These are phyloP conservation scores for Cyberlindnera mrakii DNA, from an alignment of 805 yeast genomes.

Conservation along the genomic window DNA sequence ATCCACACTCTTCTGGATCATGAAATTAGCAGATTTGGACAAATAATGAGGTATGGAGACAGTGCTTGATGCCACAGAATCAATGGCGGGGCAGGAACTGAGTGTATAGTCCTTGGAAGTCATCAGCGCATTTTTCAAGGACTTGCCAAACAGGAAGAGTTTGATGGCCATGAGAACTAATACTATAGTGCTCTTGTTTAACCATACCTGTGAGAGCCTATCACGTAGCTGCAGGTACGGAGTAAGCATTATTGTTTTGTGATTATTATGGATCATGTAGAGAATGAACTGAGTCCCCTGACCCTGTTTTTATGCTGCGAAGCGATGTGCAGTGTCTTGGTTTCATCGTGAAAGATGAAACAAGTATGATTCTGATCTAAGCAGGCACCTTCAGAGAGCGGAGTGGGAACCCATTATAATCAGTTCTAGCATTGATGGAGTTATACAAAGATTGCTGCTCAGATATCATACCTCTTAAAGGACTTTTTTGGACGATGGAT, in stretches of 20 bases:
- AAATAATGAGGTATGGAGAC: slow-evolving; percentile 52
- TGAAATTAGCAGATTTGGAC: slow-evolving; percentile 45
- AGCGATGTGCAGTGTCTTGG: too few species aligned
- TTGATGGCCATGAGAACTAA: slow-evolving; percentile 54
- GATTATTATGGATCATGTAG: too few species aligned
- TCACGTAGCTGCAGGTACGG: slow-evolving; percentile 46
- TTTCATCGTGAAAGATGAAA: too few species aligned
- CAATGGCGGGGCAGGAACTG: slow-evolving; percentile 41
- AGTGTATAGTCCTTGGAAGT: slow-evolving; percentile 34
- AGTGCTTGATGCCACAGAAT: slow-evolving; percentile 28
- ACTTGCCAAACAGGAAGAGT: slow-evolving; percentile 46
- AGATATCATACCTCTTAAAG: too few species aligned
- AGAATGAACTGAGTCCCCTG: not conserved
- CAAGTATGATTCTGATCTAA: too few species aligned
- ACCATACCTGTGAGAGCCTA: slow-evolving; percentile 55
- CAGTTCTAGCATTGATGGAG: too few species aligned
- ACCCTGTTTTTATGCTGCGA: slow-evolving; percentile 1
- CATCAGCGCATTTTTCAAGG: slow-evolving; percentile 38
- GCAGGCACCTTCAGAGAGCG: too few species aligned
- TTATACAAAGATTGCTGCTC: too few species aligned
- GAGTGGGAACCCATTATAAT: too few species aligned
- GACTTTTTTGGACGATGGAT: too few species aligned
- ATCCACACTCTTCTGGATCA: slow-evolving; percentile 42
- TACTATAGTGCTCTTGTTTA: slow-evolving; percentile 58
- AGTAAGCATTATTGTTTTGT: slow-evolving; percentile 4